phyloP scores from a whole-genome alignment of 345 rosid species.

The Eucalyptus microcorys region DNA sequence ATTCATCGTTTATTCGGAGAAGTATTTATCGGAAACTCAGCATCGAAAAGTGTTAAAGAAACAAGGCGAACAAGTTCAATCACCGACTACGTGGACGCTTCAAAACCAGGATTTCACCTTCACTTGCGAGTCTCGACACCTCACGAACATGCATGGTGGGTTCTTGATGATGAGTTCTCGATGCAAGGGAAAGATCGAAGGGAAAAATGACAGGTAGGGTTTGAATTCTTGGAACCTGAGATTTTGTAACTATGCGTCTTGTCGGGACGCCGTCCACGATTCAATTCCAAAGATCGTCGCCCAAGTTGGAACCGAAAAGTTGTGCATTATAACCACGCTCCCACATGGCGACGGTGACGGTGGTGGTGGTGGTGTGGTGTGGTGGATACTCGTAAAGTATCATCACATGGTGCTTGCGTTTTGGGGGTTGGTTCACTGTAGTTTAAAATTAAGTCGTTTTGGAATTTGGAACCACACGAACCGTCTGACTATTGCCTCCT shows the following conservation, averaged over 20 bases:
- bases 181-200: not conserved
- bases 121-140: not conserved
- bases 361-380: not conserved
- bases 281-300: not conserved
- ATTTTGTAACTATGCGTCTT: not conserved
- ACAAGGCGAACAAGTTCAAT: not conserved
- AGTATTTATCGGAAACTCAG: not conserved
- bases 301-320: not conserved
- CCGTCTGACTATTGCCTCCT: not conserved
- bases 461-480: not conserved
- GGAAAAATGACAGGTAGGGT: not conserved
- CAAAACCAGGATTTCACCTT: not conserved
- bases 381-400: not conserved
- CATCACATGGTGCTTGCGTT: not conserved
- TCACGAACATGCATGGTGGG: not conserved
- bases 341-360: not conserved
- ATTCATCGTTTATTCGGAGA: not conserved
- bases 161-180: not conserved
- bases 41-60: not conserved
- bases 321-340: not conserved
- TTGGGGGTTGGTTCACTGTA: not conserved
- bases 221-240: not conserved
- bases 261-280: not conserved
- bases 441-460: not conserved
- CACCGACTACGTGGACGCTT: not conserved